These are phyloP conservation scores for Suillus ampliporus DNA, from an alignment of 768 basidiomycete genomes.

Conservation along the genomic window DNA sequence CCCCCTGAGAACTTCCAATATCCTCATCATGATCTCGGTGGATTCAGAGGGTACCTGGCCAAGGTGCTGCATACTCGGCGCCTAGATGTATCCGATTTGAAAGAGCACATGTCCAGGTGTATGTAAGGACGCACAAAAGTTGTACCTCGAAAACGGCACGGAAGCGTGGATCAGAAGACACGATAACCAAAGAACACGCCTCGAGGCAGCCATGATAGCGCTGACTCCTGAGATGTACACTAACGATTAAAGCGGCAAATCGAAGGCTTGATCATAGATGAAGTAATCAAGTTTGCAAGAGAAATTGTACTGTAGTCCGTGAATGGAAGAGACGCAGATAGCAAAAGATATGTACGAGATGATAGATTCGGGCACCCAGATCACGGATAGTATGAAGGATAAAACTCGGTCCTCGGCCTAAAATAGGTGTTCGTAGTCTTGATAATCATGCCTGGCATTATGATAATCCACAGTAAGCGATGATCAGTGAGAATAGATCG, in stretches of 20 bases:
- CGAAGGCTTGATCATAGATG: neutral
- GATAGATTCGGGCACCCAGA: neutral
- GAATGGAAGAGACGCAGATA: neutral
- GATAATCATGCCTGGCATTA: constrained; percentile 40
- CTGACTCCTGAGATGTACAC: constrained; percentile 6
- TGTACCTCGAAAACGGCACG: no score
- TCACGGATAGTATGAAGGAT: neutral
- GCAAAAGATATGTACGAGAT: neutral
- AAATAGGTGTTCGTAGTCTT: constrained; percentile 25
- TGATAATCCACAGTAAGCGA: constrained; percentile 42
- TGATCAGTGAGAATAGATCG: neutral
- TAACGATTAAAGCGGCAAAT: neutral
- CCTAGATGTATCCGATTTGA: no score
- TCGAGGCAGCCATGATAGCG: neutral
- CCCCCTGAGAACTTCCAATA: no score
- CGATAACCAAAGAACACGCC: neutral
- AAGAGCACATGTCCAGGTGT: neutral
- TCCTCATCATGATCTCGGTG: no score
- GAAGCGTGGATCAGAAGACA: neutral
- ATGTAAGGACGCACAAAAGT: neutral
- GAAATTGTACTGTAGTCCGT: neutral
- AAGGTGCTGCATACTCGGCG: no score
- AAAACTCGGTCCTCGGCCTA: neutral
- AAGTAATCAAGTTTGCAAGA: constrained; percentile 1
- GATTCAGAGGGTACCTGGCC: no score